Evolutionary conservation across 345 rosid genomes (phyloP).

Genomic region (Ricinus communis): DNA sequence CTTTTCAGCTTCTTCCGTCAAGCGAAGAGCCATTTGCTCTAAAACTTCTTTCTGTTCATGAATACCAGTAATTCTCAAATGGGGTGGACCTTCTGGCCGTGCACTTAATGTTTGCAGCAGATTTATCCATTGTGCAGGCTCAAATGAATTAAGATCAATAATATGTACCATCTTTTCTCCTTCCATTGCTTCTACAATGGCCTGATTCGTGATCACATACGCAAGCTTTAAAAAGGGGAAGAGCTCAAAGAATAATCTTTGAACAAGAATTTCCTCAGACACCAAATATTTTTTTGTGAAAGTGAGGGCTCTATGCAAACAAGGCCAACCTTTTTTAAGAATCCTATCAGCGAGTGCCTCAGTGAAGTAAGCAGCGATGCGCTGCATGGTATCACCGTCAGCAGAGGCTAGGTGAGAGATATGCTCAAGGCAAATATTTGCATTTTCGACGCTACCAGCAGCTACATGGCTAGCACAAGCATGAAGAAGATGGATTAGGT

Average conservation of each 20-base stretch:
- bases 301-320: slow-evolving; percentile 66
- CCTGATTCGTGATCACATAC: slow-evolving; percentile 63
- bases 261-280: slow-evolving; percentile 51
- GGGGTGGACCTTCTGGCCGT: slow-evolving; percentile 72
- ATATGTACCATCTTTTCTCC: slow-evolving; percentile 75
- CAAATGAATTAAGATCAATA: slow-evolving; percentile 58
- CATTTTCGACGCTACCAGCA: slow-evolving; percentile 59
- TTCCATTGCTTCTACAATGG: slow-evolving; percentile 69
- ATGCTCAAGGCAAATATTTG: slow-evolving; percentile 56
- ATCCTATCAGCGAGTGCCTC: slow-evolving; percentile 67
- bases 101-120: slow-evolving; percentile 54
- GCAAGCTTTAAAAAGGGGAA: slow-evolving; percentile 66
- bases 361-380: slow-evolving; percentile 73
- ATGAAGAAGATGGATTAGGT: slow-evolving; percentile 52
- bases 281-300: slow-evolving; percentile 48
- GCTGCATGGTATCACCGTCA: slow-evolving; percentile 69
- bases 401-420: slow-evolving; percentile 68
- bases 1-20: slow-evolving; percentile 69
- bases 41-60: slow-evolving; percentile 63
- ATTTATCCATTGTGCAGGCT: slow-evolving; percentile 78
- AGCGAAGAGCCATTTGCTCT: slow-evolving; percentile 57
- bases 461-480: slow-evolving; percentile 67
- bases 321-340: slow-evolving; percentile 62
- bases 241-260: slow-evolving; percentile 65
- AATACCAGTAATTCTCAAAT: slow-evolving; percentile 67